Percentiles rank a stretch among this genome's conserved stretches.
phyloP scores from a whole-genome alignment of 2,329 filamentous ascomycete genomes.

The Neoscytalidium dimidiatum region DNA sequence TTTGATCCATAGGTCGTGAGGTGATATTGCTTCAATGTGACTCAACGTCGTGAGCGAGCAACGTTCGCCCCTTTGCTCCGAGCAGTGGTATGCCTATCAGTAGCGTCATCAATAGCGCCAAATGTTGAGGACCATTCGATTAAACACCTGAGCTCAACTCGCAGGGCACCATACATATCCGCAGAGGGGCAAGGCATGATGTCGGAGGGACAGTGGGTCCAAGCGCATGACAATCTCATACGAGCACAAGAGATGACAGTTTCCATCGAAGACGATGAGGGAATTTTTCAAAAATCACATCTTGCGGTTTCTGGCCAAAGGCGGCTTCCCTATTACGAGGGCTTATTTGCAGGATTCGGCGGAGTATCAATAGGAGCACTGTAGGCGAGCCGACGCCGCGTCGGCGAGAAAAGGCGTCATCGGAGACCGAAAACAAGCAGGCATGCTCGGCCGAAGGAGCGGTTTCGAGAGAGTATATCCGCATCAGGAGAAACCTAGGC shows the following conservation, averaged over 20 bases:
- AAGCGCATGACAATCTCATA: background rate
- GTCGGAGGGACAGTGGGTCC: background rate
- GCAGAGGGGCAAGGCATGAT: background rate
- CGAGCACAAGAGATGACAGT: background rate
- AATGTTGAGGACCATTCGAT: too few species aligned
- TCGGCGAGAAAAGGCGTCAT: background rate
- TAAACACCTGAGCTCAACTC: too few species aligned
- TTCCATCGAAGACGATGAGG: background rate
- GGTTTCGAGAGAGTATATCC: background rate
- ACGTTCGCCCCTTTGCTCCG: background rate
- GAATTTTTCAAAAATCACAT: background rate
- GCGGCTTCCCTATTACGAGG: background rate
- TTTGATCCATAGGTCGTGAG: background rate
- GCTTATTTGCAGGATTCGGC: background rate
- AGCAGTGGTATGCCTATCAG: background rate
- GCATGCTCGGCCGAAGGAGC: background rate
- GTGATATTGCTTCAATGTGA: background rate
- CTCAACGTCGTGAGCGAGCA: background rate
- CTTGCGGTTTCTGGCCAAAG: background rate
- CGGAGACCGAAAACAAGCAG: background rate
- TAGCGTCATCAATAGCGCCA: background rate
- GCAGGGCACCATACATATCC: too few species aligned
- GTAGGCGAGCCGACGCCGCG: background rate
- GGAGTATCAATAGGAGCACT: background rate
- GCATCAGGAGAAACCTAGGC: background rate